Evolutionary conservation across 805 yeast genomes (phyloP).

Genomic region (Kregervanrija pseudodelftensis): DNA sequence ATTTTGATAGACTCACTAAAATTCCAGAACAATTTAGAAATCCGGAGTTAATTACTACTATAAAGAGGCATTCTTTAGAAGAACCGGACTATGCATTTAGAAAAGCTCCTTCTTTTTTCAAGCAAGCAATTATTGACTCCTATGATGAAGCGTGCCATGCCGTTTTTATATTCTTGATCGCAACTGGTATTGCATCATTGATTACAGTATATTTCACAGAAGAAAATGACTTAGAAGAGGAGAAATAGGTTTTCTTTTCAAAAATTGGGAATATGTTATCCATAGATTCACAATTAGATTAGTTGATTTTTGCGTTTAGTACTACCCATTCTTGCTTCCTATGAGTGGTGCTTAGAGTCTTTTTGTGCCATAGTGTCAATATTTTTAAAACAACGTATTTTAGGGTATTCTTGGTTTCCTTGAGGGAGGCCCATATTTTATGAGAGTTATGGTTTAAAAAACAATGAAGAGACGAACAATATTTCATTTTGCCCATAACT

Average conservation of each 20-base stretch:
- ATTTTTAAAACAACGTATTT: no score
- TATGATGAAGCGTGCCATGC: constrained; percentile 47
- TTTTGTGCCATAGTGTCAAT: no score
- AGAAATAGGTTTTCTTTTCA: neutral
- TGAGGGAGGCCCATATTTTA: no score
- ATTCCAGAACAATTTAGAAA: constrained; percentile 15
- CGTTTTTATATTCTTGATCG: constrained; percentile 38
- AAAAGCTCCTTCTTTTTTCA: constrained; percentile 25
- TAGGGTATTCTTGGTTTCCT: no score
- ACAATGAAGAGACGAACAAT: no score
- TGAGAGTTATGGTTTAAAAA: no score
- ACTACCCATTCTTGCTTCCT: no score
- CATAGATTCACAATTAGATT: no score
- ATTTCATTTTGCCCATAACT: no score
- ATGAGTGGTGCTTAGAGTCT: no score
- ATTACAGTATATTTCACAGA: constrained; percentile 9
- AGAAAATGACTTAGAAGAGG: constrained; percentile 8
- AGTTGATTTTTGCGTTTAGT: no score
- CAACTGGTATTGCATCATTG: constrained; percentile 12
- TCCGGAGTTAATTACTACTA: constrained; percentile 7
- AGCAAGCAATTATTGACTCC: constrained; percentile 37
- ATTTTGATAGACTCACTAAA: constrained; percentile 9
- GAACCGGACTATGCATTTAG: constrained; percentile 20
- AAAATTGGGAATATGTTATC: no score
- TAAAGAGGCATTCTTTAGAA: constrained; percentile 13